Evolutionary conservation across 441 rosid genomes (phyloP).

Genomic region (Metrosideros polymorpha): DNA sequence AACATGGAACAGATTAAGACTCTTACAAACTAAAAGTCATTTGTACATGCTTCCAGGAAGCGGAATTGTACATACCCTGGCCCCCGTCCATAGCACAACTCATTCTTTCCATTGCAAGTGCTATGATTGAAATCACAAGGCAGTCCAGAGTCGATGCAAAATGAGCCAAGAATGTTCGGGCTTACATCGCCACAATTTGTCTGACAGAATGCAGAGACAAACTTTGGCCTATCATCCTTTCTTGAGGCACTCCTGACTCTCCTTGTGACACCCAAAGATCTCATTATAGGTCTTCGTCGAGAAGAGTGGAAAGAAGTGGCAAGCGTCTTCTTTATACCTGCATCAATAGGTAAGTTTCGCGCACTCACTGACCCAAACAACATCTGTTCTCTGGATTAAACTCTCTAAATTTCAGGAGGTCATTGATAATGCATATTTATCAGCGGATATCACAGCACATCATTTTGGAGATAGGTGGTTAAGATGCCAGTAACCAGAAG

Average conservation of each 20-base stretch:
- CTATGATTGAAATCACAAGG: slow-evolving; percentile 98
- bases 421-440: neutral
- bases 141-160: slow-evolving; percentile 78
- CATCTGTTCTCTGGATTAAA: neutral
- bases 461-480: neutral
- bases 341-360: neutral
- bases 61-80: slow-evolving; percentile 57
- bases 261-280: slow-evolving; percentile 46
- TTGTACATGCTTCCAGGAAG: neutral
- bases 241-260: slow-evolving; percentile 72
- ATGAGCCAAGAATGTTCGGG: slow-evolving; percentile 91
- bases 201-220: slow-evolving; percentile 95
- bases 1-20: neutral
- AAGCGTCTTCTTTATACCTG: slow-evolving; percentile 68
- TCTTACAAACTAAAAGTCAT: neutral
- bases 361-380: neutral
- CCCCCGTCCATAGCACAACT: slow-evolving; percentile 89
- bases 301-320: slow-evolving; percentile 70
- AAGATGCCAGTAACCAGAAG: neutral
- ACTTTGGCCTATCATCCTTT: slow-evolving; percentile 62
- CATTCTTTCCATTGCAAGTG: slow-evolving; percentile 90
- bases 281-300: slow-evolving; percentile 63
- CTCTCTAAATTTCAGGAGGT: neutral
- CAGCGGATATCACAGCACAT: neutral
- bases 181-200: slow-evolving; percentile 94